A percentile compares a stretch with the other conserved stretches of the same genome.
Conservation (phyloP, 2,329 filamentous ascomycete species). For the Chaetomium sp. region DNA sequence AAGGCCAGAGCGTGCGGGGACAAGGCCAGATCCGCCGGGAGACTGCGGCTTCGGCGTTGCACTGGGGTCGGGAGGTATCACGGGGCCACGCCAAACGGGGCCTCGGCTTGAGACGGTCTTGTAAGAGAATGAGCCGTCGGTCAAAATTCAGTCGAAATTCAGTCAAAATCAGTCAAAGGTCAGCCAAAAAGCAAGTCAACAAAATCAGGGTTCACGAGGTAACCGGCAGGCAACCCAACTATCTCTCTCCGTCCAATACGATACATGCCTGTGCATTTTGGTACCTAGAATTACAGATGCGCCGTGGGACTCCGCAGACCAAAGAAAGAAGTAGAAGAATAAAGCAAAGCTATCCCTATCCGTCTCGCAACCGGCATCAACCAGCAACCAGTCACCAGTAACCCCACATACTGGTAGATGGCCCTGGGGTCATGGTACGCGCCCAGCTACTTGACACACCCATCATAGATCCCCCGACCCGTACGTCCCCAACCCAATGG, state of each 20-base stretch:
- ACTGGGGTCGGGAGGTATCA: too few species aligned
- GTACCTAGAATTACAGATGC: constrained; percentile 24
- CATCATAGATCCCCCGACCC: constrained; percentile 1
- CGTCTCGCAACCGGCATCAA: not conserved
- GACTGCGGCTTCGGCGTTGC: too few species aligned
- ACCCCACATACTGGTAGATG: not conserved
- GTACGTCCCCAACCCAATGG: constrained; percentile 1
- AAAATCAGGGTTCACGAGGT: not conserved
- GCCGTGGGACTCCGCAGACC: constrained; percentile 20
- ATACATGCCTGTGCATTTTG: constrained; percentile 17
- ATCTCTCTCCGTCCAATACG: constrained; percentile 7
- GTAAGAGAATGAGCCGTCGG: too few species aligned
- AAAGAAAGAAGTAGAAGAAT: constrained; percentile 17
- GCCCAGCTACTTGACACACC: too few species aligned
- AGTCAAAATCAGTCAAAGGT: not conserved
- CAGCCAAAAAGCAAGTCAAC: not conserved
- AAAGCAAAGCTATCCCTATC: constrained; percentile 6
- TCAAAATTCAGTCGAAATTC: too few species aligned
- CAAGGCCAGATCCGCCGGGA: too few species aligned
- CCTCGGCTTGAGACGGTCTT: too few species aligned
- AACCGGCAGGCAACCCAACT: not conserved
- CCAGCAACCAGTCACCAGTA: constrained; percentile 1
- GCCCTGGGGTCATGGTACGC: not conserved
- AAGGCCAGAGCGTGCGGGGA: too few species aligned
- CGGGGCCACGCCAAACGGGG: too few species aligned